Conservation (phyloP, 2,329 filamentous ascomycete genomes). For the Exophiala phaeomuriformis region DNA sequence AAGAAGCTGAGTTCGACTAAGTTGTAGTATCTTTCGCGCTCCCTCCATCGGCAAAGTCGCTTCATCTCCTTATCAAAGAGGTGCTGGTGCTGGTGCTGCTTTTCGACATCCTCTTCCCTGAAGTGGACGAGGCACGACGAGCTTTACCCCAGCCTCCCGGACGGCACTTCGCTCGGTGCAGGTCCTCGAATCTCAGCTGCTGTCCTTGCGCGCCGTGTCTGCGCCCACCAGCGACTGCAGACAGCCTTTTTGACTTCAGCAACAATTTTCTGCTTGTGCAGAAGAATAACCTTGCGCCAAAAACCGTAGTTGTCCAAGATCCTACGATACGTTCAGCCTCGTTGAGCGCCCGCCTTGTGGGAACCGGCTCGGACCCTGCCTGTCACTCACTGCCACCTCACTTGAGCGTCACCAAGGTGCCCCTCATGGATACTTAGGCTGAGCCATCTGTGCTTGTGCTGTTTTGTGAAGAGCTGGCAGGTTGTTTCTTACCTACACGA, state of each 20-base stretch:
- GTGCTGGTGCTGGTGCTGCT: no score
- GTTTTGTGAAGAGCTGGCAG: neutral
- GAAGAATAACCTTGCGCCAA: no score
- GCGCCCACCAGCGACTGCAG: no score
- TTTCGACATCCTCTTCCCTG: neutral
- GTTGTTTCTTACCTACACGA: neutral
- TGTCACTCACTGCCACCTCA: neutral
- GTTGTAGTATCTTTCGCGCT: neutral
- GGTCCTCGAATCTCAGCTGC: no score
- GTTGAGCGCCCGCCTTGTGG: neutral
- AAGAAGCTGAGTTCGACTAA: neutral
- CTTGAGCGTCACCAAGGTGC: neutral
- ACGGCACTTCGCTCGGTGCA: no score
- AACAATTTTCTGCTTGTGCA: no score
- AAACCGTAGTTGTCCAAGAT: neutral
- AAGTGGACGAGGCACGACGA: neutral
- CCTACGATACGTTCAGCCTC: neutral
- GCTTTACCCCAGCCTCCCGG: no score
- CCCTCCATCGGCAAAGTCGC: neutral
- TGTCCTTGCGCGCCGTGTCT: no score
- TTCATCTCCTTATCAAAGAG: no score
- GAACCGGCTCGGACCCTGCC: neutral
- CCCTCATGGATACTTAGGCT: conserved; percentile 11
- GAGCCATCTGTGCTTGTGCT: neutral
- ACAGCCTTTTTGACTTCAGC: no score